phyloP scores from a whole-genome alignment of 2,329 filamentous ascomycete species.

The Pseudopyricularia javanii region DNA sequence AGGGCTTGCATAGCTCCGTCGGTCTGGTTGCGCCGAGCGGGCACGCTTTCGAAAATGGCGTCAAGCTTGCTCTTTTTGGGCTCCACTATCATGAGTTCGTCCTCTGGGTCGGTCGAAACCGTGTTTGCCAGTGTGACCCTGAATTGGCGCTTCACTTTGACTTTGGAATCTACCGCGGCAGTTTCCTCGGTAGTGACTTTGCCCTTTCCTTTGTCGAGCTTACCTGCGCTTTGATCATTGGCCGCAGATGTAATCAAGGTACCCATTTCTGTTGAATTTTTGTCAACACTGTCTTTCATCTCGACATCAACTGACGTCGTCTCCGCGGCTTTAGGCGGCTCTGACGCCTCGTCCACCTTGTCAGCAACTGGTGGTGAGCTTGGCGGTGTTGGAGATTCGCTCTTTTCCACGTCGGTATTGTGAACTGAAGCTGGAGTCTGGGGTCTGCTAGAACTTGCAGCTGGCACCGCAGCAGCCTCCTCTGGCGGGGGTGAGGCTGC shows the following conservation, averaged over 20 bases:
- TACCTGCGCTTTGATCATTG: slow-evolving; percentile 15
- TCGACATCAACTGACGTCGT: background rate
- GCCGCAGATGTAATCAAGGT: slow-evolving; percentile 18
- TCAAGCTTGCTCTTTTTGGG: slow-evolving; percentile 38
- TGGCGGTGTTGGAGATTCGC: slow-evolving; percentile 50
- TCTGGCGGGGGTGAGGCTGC: slow-evolving; percentile 15
- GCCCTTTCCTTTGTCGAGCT: slow-evolving; percentile 46
- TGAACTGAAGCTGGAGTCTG: slow-evolving; percentile 29
- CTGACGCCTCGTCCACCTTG: slow-evolving; percentile 12
- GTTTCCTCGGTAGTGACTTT: slow-evolving; percentile 28
- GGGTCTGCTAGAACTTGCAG: slow-evolving; percentile 41
- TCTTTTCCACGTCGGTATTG: slow-evolving; percentile 38
- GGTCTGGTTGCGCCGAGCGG: slow-evolving; percentile 49
- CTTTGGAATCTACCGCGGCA: slow-evolving; percentile 11
- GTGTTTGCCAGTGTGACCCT: slow-evolving; percentile 34
- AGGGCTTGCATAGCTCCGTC: slow-evolving; percentile 52
- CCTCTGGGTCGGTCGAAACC: slow-evolving; percentile 31
- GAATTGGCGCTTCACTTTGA: slow-evolving; percentile 28
- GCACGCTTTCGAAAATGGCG: slow-evolving; percentile 59
- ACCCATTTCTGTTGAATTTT: slow-evolving; percentile 25
- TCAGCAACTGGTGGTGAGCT: slow-evolving; percentile 48
- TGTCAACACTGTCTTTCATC: slow-evolving; percentile 10
- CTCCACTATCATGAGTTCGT: slow-evolving; percentile 50
- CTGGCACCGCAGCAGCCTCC: slow-evolving; percentile 4
- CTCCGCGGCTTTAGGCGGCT: slow-evolving; percentile 7